phyloP scores from a whole-genome alignment of 192 early-diverging fungal species.

The Entomortierella beljakovae region DNA sequence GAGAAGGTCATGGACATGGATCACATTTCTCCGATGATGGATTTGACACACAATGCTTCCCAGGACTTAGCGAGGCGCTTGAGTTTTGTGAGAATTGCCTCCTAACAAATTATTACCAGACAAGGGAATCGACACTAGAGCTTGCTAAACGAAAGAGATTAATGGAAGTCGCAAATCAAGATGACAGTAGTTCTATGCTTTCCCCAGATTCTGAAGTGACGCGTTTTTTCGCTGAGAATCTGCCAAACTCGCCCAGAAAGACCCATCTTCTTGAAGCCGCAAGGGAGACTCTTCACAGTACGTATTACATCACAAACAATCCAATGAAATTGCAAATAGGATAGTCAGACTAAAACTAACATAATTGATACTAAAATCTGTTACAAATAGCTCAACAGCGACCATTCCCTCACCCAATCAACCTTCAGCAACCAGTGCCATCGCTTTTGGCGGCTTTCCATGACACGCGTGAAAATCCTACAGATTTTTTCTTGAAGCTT shows the following conservation, averaged over 20 bases:
- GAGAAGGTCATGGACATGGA: slow-evolving; percentile 48
- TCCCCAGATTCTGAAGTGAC: slow-evolving; percentile 48
- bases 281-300: slow-evolving; percentile 43
- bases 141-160: slow-evolving; percentile 39
- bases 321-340: no score
- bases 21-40: slow-evolving; percentile 31
- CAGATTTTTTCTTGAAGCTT: slow-evolving; percentile 68
- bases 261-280: slow-evolving; percentile 48
- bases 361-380: not conserved
- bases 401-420: slow-evolving; percentile 43
- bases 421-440: slow-evolving; percentile 61
- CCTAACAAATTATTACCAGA: slow-evolving; percentile 79
- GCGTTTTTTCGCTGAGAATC: slow-evolving; percentile 38
- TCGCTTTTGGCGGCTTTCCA: slow-evolving; percentile 73
- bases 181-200: slow-evolving; percentile 14
- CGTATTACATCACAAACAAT: slow-evolving; percentile 15
- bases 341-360: not conserved
- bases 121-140: slow-evolving; percentile 55
- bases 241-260: slow-evolving; percentile 47
- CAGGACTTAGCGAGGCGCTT: slow-evolving; percentile 85
- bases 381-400: slow-evolving; percentile 26
- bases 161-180: slow-evolving; percentile 34
- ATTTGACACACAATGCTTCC: slow-evolving; percentile 79
- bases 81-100: slow-evolving; percentile 96
- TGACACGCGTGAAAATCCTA: slow-evolving; percentile 64